phyloP scores from a whole-genome alignment of 106 monocot species.

The Hemerocallis citrina region DNA sequence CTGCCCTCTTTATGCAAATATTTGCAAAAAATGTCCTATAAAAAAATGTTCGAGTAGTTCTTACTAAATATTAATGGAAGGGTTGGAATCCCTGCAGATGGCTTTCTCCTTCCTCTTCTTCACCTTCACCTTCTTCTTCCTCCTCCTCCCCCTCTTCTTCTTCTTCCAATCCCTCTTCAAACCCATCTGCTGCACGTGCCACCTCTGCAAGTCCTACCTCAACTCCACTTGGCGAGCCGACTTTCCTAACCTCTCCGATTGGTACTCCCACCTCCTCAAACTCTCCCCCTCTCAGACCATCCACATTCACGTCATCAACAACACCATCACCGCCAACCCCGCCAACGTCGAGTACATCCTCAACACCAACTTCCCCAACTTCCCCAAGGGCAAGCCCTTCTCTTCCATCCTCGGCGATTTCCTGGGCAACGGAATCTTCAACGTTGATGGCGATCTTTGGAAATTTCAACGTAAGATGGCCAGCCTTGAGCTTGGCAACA shows the following conservation, averaged over 20 bases:
- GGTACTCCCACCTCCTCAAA: constrained; percentile 38
- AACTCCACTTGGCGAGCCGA: constrained; percentile 12
- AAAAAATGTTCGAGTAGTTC: too few species aligned
- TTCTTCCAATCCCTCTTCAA: not conserved
- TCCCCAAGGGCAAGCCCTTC: constrained; percentile 40
- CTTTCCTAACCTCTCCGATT: constrained; percentile 35
- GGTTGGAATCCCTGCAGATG: not conserved
- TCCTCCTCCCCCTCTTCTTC: constrained; percentile 10
- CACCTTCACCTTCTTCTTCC: not conserved
- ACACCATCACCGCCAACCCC: constrained; percentile 38
- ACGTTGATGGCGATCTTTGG: constrained; percentile 39
- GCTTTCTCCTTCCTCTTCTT: not conserved
- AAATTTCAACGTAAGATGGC: constrained; percentile 37
- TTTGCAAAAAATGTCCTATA: too few species aligned
- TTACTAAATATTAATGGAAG: too few species aligned
- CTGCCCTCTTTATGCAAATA: too few species aligned
- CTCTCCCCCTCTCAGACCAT: too few species aligned
- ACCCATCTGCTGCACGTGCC: constrained; percentile 31
- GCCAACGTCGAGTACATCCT: constrained; percentile 44
- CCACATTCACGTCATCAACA: constrained; percentile 27
- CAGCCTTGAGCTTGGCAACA: constrained; percentile 31
- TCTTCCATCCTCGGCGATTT: constrained; percentile 33
- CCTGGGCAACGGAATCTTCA: constrained; percentile 33
- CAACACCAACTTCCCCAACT: constrained; percentile 31
- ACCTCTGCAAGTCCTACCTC: constrained; percentile 17